Base-by-base conservation (phyloP, 306 rosid genomes). In the Fagus crenata region DNA sequence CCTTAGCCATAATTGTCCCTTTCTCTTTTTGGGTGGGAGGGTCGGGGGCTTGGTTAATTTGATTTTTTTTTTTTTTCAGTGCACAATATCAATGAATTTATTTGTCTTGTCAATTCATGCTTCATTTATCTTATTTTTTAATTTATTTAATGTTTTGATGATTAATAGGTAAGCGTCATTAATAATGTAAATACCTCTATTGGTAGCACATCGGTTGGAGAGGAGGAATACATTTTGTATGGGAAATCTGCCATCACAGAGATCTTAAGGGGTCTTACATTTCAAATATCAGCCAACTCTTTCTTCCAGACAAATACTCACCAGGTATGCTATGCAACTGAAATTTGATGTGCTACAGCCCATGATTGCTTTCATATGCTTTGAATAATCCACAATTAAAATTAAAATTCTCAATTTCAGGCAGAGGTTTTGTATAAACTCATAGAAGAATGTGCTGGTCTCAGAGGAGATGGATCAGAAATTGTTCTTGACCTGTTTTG, bases 221-320 rank as follows among this genome's bases (percentile, higher is more conserved):
- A 94, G 87, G 90, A 88, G 74, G 98, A 94, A 75, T 87, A 90
- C 81, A 92, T 88, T 77, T 77, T 94, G 81, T 84, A 89, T 75
- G 98, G 98, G 65, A 94, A 89, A 85, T 84, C 98, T 61, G 75
- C 75, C 91, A 94, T 94, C 78, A 89, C 87, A n/a, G 98, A 92
- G 86, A 86, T 77, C 64, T 88, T 92, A 86, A 84, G 97, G 81
- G 97, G 96, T 76, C 91, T 90, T 61, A 88, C 95, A 4, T 94
- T 94, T 81, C 98, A 90, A 83, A 94, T 94, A 89, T 94, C 98
- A 75, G 98, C 97, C 49, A 94, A 94, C 77, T 94, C 98, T 46
- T 94, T 94, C 89, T 94, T 94, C 76, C 98, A 94, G 81, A 94
- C 98, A 81, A 94, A 94, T 84, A 92, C 96, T 72, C 81, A 40